A percentile compares a stretch with the other conserved stretches of the same genome.
Conservation (phyloP, 768 basidiomycete species). For the Suillus tomentosus region DNA sequence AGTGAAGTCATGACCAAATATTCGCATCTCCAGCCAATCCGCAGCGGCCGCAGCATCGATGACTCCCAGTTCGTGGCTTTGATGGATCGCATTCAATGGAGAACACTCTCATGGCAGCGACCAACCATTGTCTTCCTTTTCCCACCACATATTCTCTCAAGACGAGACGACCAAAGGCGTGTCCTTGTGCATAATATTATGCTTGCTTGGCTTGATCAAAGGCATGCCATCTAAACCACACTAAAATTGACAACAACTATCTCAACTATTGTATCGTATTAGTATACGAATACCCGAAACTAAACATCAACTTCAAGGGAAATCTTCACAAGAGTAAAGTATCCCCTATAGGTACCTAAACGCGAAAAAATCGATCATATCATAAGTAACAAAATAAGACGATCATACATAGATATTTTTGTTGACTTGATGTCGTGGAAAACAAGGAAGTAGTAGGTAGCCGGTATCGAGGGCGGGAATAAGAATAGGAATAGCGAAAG, state of each 20-base stretch:
- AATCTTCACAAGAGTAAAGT: background rate
- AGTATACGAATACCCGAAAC: slow-evolving; percentile 1
- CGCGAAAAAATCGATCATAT: slow-evolving; percentile 4
- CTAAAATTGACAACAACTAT: background rate
- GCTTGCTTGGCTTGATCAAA: background rate
- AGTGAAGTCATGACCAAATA: too few relatives aligned
- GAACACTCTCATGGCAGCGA: too few relatives aligned
- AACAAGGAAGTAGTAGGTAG: slow-evolving; percentile 5
- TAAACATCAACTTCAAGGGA: slow-evolving; percentile 1
- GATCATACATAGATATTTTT: slow-evolving; percentile 12
- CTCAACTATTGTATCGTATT: background rate
- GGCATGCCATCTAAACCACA: background rate
- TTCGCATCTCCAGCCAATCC: too few relatives aligned
- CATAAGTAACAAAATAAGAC: slow-evolving; percentile 13
- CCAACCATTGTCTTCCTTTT: too few relatives aligned
- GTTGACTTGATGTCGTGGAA: background rate
- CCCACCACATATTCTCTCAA: too few relatives aligned
- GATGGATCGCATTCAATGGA: too few relatives aligned
- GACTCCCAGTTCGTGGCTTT: too few relatives aligned
- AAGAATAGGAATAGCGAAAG: slow-evolving; percentile 6
- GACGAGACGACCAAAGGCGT: too few relatives aligned
- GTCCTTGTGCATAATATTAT: background rate
- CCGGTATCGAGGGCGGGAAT: slow-evolving; percentile 6
- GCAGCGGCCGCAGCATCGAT: too few relatives aligned
- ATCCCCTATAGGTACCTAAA: background rate